Evolutionary conservation across 2,329 filamentous ascomycete species (phyloP), one percentile per base, ranked within the genome.

Genomic region (Fusarium sp.): DNA sequence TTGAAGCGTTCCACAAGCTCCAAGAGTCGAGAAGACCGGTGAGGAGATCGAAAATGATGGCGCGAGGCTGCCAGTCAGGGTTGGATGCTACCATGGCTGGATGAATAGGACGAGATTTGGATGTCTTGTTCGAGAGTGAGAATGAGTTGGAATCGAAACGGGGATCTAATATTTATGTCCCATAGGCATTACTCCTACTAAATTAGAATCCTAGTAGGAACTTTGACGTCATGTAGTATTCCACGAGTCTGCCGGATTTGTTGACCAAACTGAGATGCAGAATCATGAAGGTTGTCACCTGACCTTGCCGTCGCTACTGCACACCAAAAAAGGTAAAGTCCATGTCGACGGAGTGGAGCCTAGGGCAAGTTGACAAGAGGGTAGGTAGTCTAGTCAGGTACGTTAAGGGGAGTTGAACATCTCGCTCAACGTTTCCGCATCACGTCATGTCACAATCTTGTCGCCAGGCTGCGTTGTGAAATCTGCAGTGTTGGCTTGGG

Each of bases 11-110:
- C 83, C 83, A 85, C 10, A 84, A 69, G 16, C 72, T 79, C 83
- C 83, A 84, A 4, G 81, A 83, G 74, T 85, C 79, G 8, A 83
- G 70, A 0, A 84, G 80, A 16, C 76, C 83, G 1, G 83, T 84
- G 27, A 85, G 80, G 31, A 84, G 81, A 65, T 85, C 83, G 35
- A 85, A 84, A 33, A 84, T 69, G 2, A 84, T 76, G 55, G 78
- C 83, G 72, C 79, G 79, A 2, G 81, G 80, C 6, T 66, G 74
- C 80, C 80, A 81, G 6, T 40, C 29, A 2, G 56, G 2, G 12
- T 67, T 57, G 6, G 10, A 16, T 5, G n/a, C 6, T 4, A 1
- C 2, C 2, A 6, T 42, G 63, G 60, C 56, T 14, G 12, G 11
- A 22, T 33, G 29, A 16, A 55, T 27, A 11, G 14, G 51, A 7